These are phyloP conservation scores for Digitaria exilis DNA, from an alignment of 202 grass and related monocot genomes.

Conservation along the genomic window DNA sequence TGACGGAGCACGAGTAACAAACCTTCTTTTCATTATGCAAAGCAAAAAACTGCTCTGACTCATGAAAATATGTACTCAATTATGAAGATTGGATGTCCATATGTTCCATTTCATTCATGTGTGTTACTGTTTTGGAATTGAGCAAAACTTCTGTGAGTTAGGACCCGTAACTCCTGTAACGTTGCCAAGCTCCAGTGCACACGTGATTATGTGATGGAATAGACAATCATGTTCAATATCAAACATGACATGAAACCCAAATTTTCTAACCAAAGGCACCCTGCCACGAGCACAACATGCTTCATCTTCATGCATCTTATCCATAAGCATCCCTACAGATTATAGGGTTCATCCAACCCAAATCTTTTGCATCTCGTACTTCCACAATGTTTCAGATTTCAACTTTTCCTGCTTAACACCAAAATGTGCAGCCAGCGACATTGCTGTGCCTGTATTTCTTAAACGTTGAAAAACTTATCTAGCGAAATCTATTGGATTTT, in stretches of 20 bases:
- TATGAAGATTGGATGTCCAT: background rate
- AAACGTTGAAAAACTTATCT: background rate
- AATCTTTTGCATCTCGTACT: conserved; percentile 1
- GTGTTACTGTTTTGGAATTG: background rate
- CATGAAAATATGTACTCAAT: conserved; percentile 15
- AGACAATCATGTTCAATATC: background rate
- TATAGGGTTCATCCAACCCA: background rate
- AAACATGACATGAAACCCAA: background rate
- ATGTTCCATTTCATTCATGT: conserved; percentile 4
- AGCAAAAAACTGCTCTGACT: background rate
- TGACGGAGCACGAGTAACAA: background rate
- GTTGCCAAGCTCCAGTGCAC: background rate
- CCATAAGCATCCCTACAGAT: background rate
- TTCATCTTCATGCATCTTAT: background rate
- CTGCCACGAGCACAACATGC: background rate
- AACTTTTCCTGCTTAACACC: background rate
- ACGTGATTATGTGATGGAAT: conserved; percentile 1
- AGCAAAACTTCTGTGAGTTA: background rate
- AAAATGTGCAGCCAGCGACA: background rate
- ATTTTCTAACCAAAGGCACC: background rate
- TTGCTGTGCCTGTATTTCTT: background rate
- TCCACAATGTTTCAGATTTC: background rate
- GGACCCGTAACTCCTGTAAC: background rate
- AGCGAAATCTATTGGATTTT: background rate
- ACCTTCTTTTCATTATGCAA: conserved; percentile 12